phyloP scores from a whole-genome alignment of 768 basidiomycete genomes.

The Suillus occidentalis region DNA sequence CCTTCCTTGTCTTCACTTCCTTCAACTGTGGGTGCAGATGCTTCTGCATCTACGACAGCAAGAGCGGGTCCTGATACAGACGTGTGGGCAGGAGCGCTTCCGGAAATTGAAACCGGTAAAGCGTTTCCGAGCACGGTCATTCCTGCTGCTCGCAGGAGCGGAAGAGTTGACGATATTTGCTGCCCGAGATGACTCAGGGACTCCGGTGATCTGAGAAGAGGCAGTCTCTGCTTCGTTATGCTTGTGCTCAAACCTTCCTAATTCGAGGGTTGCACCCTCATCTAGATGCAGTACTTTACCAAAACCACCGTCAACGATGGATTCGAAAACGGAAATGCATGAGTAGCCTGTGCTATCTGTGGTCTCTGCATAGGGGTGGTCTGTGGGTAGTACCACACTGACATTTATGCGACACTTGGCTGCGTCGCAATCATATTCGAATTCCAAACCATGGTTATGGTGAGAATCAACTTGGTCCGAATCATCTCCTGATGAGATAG shows the following conservation, averaged over 20 bases:
- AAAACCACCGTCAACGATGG: conserved; percentile 80
- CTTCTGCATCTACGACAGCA: conserved; percentile 73
- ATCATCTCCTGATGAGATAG: conserved; percentile 45
- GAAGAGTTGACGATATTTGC: conserved; percentile 14
- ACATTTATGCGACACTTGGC: conserved; percentile 82
- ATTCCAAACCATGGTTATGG: conserved; percentile 80
- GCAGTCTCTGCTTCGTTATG: conserved; percentile 16
- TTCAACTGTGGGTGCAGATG: conserved; percentile 30
- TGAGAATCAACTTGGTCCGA: conserved; percentile 45
- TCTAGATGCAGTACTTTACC: conserved; percentile 70
- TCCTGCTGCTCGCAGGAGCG: conserved; percentile 16
- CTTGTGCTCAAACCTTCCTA: conserved; percentile 67
- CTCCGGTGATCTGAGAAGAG: conserved; percentile 19
- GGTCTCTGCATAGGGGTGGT: conserved; percentile 53
- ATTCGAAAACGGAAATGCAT: conserved; percentile 38
- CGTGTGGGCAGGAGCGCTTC: conserved; percentile 48
- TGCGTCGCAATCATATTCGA: conserved; percentile 90
- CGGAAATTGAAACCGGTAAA: conserved; percentile 72
- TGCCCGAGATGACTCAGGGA: conserved; percentile 4
- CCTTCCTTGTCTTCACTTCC: conserved; percentile 43
- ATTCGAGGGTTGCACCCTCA: conserved; percentile 76
- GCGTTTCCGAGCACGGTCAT: conserved; percentile 44
- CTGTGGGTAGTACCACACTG: conserved; percentile 67
- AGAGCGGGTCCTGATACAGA: conserved; percentile 75
- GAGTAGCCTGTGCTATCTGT: conserved; percentile 34